Evolutionary conservation across 2,329 filamentous ascomycete genomes (phyloP), one percentile per base, ranked within the genome.

Genomic region (Scedosporium minutisporum): DNA sequence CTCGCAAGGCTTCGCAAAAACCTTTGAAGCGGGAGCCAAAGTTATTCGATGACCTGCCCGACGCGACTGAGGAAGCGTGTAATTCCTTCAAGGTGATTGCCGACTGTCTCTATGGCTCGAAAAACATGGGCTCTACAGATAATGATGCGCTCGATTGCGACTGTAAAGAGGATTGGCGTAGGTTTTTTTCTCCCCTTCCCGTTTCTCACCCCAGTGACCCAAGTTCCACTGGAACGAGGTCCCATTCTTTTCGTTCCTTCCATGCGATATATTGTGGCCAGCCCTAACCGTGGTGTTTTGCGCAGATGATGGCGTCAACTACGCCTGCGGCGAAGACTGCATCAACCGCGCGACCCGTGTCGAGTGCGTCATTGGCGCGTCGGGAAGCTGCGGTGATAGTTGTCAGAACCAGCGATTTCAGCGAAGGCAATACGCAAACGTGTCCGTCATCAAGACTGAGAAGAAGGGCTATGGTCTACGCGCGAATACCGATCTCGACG

Each of bases 331-430:
- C 67, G 93, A 97, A 70, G 91, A 97, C 75, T 99, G 95, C 76
- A 99, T 99, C 80, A 99, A 99, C 75, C 90, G 95, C 70, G 90
- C 91, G 63, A 97, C 93, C 64, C 97, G 97, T 75, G 96, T 97
- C 85, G 95, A 99, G 77, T 99, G 95, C 73, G 83, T 90, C 42
- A 80, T 82, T 66, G 86, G 86, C 65, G 89, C 93, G 68, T 95
- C 73, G 33, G 74, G 93, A 75, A 90, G 91, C 71, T 99, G 95
- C 74, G 93, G 93, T 62, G 79, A 85, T 44, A 86, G 85, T 58
- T 99, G 95, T 74, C 90, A 96, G 73, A 99, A 99, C 72, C 92
- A 96, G 75, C 88, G 95, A 65, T 97, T 99, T 70, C 91, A 96
- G 75, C 88, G 86, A 68, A 93, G 88, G 75, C 85, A 96, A 70